Evolutionary conservation across 75 land plant genomes (phyloP), one percentile per base, ranked within the genome.

Genomic region (Pinus albicaulis): DNA sequence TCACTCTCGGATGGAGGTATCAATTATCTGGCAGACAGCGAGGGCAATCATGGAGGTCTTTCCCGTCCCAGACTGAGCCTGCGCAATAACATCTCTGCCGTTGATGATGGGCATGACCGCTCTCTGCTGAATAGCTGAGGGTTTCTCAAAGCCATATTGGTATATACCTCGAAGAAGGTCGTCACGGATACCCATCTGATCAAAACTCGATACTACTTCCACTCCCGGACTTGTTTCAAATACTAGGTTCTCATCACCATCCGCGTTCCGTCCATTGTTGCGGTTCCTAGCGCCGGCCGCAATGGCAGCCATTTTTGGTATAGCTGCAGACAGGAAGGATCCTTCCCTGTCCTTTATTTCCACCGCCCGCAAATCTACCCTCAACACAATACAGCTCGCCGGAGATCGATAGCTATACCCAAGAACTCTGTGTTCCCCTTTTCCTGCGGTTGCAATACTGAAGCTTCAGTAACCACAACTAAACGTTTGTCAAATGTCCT

Each of bases 51-150:
- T 81, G 63, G 87, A 85, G 38, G 87, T 85, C 77, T 85, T 85
- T 13, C 87, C 87, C 6, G 84, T 82, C 15, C 84, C 84, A 23
- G 84, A 82, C 78, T 79, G 82, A 17, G 84, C 82, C 65, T 82
- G 77, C 4, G 77, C 84, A 57, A 44, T 6, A 65, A 94, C 99
- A 73, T 96, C 99, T 0, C 93, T 85, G 34, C 92, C 95, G 12
- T 74, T 78, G 56, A 92, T 86, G 60, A 96, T 96, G 26, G 99
- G 99, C 80, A 86, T 70, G 25, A 96, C 85, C 11, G 98, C 99
- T 7, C 99, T 75, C 89, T 96, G 98, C 80, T 96, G 98, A 41
- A 96, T 94, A 15, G 99, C 95, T 0, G 99, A 96, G 3, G 99
- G 99, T 82, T 93, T 93, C 80, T 90, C 95, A 74, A 96, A 96